phyloP scores from a whole-genome alignment of 2,329 filamentous ascomycete species.

The Colletotrichum tropicale region DNA sequence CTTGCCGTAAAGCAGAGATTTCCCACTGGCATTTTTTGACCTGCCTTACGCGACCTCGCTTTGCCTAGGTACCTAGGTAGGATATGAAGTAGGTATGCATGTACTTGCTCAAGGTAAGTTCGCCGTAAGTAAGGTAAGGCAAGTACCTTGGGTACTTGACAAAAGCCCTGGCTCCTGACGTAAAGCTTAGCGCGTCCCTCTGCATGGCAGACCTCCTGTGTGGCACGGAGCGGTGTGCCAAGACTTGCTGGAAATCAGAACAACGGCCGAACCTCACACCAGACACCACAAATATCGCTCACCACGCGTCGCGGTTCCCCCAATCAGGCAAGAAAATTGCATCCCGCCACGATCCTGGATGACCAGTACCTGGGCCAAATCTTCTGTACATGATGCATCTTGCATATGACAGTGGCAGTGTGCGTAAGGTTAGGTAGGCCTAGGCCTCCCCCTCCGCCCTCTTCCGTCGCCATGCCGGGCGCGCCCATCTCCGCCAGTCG shows the following conservation, averaged over 20 bases:
- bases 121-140: neutral
- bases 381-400: neutral
- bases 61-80: neutral
- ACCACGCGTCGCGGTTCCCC: neutral
- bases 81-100: neutral
- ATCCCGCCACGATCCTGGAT: neutral
- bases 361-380: neutral
- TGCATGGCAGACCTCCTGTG: neutral
- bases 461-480: neutral
- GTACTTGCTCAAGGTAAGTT: neutral
- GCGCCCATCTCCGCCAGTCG: neutral
- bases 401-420: neutral
- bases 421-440: neutral
- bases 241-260: constrained; percentile 4
- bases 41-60: neutral
- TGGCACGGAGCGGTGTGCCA: constrained; percentile 1
- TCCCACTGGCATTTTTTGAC: neutral
- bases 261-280: neutral
- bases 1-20: neutral
- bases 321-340: neutral
- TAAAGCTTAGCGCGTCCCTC: neutral
- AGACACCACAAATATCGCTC: constrained; percentile 1
- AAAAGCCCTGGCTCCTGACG: neutral
- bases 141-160: neutral
- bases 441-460: neutral